Evolutionary conservation across 371 early-diverging fungal species (phyloP), one percentile per base, ranked within the genome.

Genomic region (Mucor racemosus): DNA sequence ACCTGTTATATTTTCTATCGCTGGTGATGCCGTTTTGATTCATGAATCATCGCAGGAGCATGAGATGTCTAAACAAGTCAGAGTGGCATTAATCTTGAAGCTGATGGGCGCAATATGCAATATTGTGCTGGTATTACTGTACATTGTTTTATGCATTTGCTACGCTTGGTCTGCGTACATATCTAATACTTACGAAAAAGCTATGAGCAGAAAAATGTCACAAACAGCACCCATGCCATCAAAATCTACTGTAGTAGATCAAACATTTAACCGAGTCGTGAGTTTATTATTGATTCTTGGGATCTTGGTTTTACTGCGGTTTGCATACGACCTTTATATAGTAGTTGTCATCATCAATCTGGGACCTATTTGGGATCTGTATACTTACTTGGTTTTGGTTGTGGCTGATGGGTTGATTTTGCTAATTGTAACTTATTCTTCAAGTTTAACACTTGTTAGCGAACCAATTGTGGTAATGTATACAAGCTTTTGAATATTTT

Each of bases 341-440:
- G 35, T 55, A 7, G 33, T 57, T 5, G 21, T 26, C 33, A 38
- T 62, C 13, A 44, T 62, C 26, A 44, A 36, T 11, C 8, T 19
- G 9, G 62, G 62, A 7, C 67, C 67, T 48, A 17, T 62, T 33
- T 62, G 62, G 58, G 62, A 67, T 55, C 21, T 42, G 5, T 33
- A 54, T 42, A 31, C 42, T 10, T 56, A 66, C 19, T n/a, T 60
- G 10, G 44, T 61, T 9, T 19, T 66, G 21, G 60, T 60, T 17
- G 60, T 66, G 21, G 44, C 55, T 55, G 56, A 42, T 26, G 67
- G 67, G 10, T 21, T 61, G 11, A n/a, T 55, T 38, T 44, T 66
- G 0, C 33, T 66, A 11, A 10, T 36, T 4, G 10, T 56, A 4
- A 42, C 56, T 7, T 61, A 35, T 26, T 5, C 55, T 33, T 66